Percentiles rank a stretch among this genome's conserved stretches.
These are phyloP conservation scores for Pelargonium myrrhifolium DNA, from an alignment of 441 rosid species.

Conservation along the genomic window DNA sequence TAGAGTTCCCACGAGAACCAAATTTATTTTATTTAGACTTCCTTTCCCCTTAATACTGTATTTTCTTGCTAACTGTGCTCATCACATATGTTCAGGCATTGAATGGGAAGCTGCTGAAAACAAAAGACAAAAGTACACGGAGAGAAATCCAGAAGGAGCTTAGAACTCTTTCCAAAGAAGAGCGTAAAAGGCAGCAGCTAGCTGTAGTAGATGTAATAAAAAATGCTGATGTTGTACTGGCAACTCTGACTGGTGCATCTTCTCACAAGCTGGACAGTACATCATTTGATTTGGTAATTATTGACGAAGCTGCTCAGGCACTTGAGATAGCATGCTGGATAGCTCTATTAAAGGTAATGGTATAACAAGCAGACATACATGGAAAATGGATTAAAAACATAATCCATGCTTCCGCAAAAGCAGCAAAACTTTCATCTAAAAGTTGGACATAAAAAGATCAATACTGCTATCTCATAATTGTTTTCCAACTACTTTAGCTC, in stretches of 20 bases:
- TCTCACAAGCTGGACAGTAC: slow-evolving; percentile 58
- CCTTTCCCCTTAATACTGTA: no score
- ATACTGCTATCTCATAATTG: not conserved
- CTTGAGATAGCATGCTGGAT: slow-evolving; percentile 98
- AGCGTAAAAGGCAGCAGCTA: slow-evolving; percentile 90
- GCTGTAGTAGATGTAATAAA: slow-evolving; percentile 87
- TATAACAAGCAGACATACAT: slow-evolving; percentile 5
- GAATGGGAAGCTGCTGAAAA: slow-evolving; percentile 74
- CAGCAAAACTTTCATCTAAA: not conserved
- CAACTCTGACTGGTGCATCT: slow-evolving; percentile 85
- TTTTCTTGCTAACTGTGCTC: slow-evolving; percentile 12
- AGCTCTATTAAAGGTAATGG: slow-evolving; percentile 63
- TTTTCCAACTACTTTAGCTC: not conserved
- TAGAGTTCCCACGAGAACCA: slow-evolving; percentile 4
- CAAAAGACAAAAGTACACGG: slow-evolving; percentile 73
- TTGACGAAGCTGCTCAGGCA: slow-evolving; percentile 98
- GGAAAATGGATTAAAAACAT: not conserved
- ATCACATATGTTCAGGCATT: slow-evolving; percentile 39
- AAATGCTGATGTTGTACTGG: slow-evolving; percentile 71
- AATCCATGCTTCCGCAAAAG: slow-evolving; percentile 10
- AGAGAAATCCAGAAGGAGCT: slow-evolving; percentile 86
- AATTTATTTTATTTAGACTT: not conserved
- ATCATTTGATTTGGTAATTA: slow-evolving; percentile 84
- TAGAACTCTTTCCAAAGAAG: slow-evolving; percentile 73
- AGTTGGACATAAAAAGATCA: not conserved